These are phyloP conservation scores for Chlorella sp. DNA, from an alignment of 139 green algal genomes.

Conservation along the genomic window DNA sequence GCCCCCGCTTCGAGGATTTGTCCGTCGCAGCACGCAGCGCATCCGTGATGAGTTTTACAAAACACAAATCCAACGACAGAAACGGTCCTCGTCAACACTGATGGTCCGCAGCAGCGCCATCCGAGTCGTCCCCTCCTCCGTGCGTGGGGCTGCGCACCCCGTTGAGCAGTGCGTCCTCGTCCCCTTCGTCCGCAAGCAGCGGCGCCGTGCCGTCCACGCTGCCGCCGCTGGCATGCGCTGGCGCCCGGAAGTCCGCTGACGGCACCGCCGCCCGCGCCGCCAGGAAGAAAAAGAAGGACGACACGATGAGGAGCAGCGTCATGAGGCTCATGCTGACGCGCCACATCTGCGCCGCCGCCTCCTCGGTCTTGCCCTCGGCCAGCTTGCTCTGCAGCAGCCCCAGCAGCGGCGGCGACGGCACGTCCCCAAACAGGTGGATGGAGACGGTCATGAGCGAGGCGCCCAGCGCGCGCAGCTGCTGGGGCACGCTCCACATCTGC, in stretches of 20 bases:
- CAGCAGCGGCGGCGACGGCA: conserved; percentile 82
- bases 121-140: too few species aligned
- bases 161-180: too few species aligned
- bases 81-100: too few species aligned
- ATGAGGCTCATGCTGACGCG: conserved; percentile 39
- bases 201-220: neutral
- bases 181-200: neutral
- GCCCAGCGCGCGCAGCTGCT: conserved; percentile 66
- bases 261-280: neutral
- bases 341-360: conserved; percentile 35
- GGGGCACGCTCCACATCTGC: conserved; percentile 82
- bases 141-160: too few species aligned
- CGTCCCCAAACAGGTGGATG: conserved; percentile 91
- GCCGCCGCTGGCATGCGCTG: neutral
- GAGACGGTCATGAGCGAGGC: conserved; percentile 72
- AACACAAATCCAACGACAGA: too few species aligned
- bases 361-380: conserved; percentile 11
- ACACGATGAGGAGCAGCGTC: neutral
- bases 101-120: too few species aligned
- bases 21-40: too few species aligned
- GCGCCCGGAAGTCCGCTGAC: neutral
- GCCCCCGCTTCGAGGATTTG: too few species aligned
- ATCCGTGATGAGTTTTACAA: too few species aligned
- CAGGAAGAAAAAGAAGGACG: neutral
- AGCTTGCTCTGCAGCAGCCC: conserved; percentile 62